Base-by-base conservation (phyloP, 306 rosid species). In the Prunus salicina region DNA sequence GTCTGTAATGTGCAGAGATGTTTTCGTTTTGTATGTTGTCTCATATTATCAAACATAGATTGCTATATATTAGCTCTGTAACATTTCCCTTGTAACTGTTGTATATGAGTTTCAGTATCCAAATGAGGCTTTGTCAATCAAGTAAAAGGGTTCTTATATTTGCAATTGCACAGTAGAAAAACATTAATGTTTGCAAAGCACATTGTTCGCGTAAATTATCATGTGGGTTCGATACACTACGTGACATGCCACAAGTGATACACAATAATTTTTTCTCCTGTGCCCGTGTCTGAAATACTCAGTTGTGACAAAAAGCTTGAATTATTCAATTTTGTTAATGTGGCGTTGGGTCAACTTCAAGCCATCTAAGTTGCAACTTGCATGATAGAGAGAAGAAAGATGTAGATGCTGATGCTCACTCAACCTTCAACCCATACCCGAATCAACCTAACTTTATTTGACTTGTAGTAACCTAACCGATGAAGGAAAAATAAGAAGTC, bases 361-460 rank as follows among this genome's bases (percentile, higher is more conserved):
- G 56, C 46, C 19, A 38, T 51, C 58, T 71, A 60, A 74, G 76
- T 74, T 58, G 71, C 65, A 60, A 74, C 72, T 74, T 58, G 71
- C 65, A 53, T 52, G 66, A 11, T 8, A 24, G 28, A 27, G 38
- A 32, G 38, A 76, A 64, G n/a, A 64, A 38, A 75, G 38, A 25
- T 55, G 25, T 69, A 72, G 50, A 56, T 53, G 63, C 8, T 53
- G 75, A 52, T 19, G 64, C 63, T 56, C 12, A 27, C 43, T 50
- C 22, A 16, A 46, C 52, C 18, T 53, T n/a, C n/a, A 80, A 27
- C 67, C 76, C 50, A 34, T 18, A 25, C 51, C 20, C 12, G 64
- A 53, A 71, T 71, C 34, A 71, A 71, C 24, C 30, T 13, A 32
- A 32, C 13, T 19, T 3, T 71, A 32, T 19, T 71, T 19, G 0